phyloP scores from a whole-genome alignment of 306 rosid genomes.

The Spatholobus suberectus region DNA sequence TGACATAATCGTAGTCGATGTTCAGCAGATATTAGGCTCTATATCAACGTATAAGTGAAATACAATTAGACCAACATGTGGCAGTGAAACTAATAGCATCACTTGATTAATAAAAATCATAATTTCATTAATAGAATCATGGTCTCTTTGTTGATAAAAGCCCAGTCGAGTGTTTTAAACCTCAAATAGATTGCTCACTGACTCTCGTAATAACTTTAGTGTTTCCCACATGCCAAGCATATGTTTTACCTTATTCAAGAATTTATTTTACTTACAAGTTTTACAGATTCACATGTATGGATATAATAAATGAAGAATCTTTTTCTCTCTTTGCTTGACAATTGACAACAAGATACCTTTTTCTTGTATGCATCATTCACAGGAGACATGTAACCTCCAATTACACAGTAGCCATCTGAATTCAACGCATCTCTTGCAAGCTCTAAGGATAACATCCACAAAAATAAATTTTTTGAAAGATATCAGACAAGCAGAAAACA shows the following conservation, averaged over 20 bases:
- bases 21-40: constrained; percentile 80
- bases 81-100: constrained; percentile 7
- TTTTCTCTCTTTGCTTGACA: constrained; percentile 25
- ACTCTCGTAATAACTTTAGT: constrained; percentile 5
- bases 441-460: constrained; percentile 55
- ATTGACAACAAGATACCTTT: constrained; percentile 57
- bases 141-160: neutral
- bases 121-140: constrained; percentile 14
- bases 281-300: neutral
- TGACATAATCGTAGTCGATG: constrained; percentile 71
- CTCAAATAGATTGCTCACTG: constrained; percentile 4
- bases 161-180: neutral
- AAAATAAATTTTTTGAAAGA: neutral
- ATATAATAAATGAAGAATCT: constrained; percentile 4
- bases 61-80: constrained; percentile 27
- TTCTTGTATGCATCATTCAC: constrained; percentile 95
- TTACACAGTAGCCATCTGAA: constrained; percentile 71
- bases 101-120: neutral
- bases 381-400: constrained; percentile 94
- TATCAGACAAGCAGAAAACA: neutral
- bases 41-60: constrained; percentile 31
- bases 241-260: constrained; percentile 16
- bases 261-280: constrained; percentile 29
- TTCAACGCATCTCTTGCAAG: constrained; percentile 82
- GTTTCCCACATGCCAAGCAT: constrained; percentile 14